These are phyloP conservation scores for Pythium volutum DNA, from an alignment of 352 stramenopile genomes.

Conservation along the genomic window DNA sequence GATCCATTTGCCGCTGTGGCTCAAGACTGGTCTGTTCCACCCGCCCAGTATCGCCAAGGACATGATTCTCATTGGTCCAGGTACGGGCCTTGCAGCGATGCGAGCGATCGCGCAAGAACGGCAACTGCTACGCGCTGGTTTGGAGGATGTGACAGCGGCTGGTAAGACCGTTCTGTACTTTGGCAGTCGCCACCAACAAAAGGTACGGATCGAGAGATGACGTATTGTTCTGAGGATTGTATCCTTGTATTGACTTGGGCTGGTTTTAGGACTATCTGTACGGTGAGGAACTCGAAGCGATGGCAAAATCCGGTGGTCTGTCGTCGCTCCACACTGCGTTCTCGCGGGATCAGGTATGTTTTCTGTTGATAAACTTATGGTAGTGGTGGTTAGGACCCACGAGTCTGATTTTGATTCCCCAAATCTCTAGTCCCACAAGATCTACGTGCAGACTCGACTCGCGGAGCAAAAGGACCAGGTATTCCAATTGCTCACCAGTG, in stretches of 20 bases:
- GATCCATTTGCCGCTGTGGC: constrained; percentile 65
- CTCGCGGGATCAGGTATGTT: constrained; percentile 79
- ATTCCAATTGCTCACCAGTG: constrained; percentile 63
- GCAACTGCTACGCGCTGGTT: constrained; percentile 39
- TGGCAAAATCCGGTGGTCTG: constrained; percentile 52
- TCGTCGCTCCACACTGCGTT: constrained; percentile 85
- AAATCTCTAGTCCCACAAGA: constrained; percentile 58
- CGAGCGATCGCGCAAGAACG: constrained; percentile 87
- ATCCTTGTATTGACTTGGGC: neutral
- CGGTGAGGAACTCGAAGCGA: constrained; percentile 56
- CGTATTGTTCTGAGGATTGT: neutral
- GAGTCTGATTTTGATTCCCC: neutral
- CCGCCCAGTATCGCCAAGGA: constrained; percentile 39
- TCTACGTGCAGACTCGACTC: constrained; percentile 91
- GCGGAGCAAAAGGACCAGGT: constrained; percentile 75
- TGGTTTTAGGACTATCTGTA: constrained; percentile 86
- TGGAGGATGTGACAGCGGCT: neutral
- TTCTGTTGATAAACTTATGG: neutral
- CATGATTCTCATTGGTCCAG: constrained; percentile 89
- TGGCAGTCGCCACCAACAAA: constrained; percentile 80
- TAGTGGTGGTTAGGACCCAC: neutral
- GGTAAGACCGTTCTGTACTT: constrained; percentile 77
- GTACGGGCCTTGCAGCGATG: constrained; percentile 90
- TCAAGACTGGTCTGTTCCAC: constrained; percentile 86
- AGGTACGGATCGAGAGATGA: constrained; percentile 34